These are phyloP conservation scores for Nyctanthes arbortristis DNA, from an alignment of 257 asterid species.

Conservation along the genomic window DNA sequence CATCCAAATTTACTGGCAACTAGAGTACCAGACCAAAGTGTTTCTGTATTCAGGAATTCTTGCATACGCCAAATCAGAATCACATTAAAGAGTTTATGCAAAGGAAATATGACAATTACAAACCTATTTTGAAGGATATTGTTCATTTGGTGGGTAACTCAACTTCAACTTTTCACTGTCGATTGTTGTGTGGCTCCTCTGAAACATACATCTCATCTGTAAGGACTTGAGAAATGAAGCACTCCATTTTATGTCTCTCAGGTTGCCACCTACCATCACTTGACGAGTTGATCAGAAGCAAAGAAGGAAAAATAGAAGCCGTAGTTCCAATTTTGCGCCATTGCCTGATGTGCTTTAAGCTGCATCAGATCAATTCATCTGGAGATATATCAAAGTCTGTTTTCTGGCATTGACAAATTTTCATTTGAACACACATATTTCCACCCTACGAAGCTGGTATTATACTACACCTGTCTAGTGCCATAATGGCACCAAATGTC, in stretches of 20 bases:
- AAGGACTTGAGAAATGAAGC: conserved; percentile 5
- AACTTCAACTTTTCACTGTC: conserved; percentile 21
- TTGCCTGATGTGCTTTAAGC: background rate
- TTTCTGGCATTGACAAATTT: no score
- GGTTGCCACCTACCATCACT: conserved; percentile 24
- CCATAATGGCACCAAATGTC: no score
- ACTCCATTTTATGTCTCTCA: conserved; percentile 27
- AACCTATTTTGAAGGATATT: conserved; percentile 30
- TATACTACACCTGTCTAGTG: no score
- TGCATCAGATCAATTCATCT: conserved; percentile 14
- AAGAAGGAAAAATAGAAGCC: conserved; percentile 12
- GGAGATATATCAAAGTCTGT: background rate
- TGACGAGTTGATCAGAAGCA: conserved; percentile 19
- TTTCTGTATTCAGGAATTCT: background rate
- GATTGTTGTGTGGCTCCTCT: conserved; percentile 19
- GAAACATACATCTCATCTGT: conserved; percentile 18
- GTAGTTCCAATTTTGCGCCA: background rate
- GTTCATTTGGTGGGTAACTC: conserved; percentile 16
- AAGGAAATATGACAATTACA: conserved; percentile 16
- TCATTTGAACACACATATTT: no score
- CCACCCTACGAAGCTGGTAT: no score
- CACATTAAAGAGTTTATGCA: background rate
- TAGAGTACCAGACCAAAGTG: background rate
- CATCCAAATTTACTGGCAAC: background rate
- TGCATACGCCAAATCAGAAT: background rate